Percentiles rank a stretch among this genome's conserved stretches.
These are phyloP conservation scores for Hsuehochloa calcarea DNA, from an alignment of 176 grass and related monocot species.

Conservation along the genomic window DNA sequence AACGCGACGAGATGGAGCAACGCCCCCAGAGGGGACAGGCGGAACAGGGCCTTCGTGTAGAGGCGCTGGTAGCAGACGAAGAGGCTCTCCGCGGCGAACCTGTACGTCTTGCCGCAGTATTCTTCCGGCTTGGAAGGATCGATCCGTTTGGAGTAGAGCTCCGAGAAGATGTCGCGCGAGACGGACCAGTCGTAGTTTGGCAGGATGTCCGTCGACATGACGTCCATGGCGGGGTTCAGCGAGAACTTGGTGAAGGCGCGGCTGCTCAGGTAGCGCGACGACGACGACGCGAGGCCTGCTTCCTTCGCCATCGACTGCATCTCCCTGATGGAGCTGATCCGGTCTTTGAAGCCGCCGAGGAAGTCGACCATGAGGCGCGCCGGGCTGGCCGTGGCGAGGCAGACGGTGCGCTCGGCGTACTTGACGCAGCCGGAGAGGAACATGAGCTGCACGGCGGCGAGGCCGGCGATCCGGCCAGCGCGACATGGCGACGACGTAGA, in stretches of 20 bases:
- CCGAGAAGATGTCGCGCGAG: constrained; percentile 22
- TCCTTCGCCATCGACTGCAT: background rate
- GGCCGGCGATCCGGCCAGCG: constrained; percentile 7
- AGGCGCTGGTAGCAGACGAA: constrained; percentile 30
- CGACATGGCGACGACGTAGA: constrained; percentile 15
- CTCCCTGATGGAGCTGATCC: constrained; percentile 23
- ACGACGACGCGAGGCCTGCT: background rate
- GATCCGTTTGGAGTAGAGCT: constrained; percentile 8
- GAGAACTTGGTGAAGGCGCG: constrained; percentile 25
- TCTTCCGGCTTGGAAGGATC: background rate
- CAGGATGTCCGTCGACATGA: constrained; percentile 39
- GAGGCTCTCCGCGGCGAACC: constrained; percentile 25
- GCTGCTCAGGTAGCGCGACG: constrained; percentile 15
- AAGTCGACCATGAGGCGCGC: constrained; percentile 17
- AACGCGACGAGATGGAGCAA: background rate
- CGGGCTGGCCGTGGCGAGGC: background rate
- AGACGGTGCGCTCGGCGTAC: constrained; percentile 22
- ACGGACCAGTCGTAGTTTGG: constrained; percentile 36
- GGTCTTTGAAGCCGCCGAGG: constrained; percentile 22
- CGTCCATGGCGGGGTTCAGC: constrained; percentile 35
- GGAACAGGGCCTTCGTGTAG: constrained; percentile 22
- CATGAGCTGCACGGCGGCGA: constrained; percentile 10
- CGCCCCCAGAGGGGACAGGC: background rate
- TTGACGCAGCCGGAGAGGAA: constrained; percentile 27
- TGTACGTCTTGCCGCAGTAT: background rate